Evolutionary conservation across 805 yeast genomes (phyloP), one percentile per base, ranked within the genome.

Genomic region (Candida fluviatilis): DNA sequence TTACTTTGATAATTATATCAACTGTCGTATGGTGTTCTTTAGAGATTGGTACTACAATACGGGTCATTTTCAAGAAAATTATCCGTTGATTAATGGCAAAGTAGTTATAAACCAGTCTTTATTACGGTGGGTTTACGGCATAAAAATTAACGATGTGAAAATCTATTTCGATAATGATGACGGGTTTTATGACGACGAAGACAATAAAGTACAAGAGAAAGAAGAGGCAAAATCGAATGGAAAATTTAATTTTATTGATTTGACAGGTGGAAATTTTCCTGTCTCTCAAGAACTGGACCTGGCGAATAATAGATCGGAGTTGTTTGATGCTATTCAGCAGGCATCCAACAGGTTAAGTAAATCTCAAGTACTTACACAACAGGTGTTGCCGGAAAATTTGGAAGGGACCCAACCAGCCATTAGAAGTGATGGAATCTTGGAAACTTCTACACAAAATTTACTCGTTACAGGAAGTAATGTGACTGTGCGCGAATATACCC

Each of bases 1-100:
- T 5, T 33, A 33, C 14, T 21, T 21, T 25, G 42, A 41, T 27
- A 36, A 34, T 21, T 26, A 18, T 13, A 8, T 37, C 7, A 35
- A 23, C 4, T 43, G 52, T 3, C 44, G 64, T 19, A 39, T 62
- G 3, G 33, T 63, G 2, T 61, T 67, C 37, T 64, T 56, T 46
- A 52, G 51, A 25, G 71, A 66, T 43, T 66, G 70, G 70, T 57
- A 50, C 34, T 49, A 49, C 34, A 53, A 52, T 27, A 26, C 51
- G 2, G 46, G 46, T 38, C 48, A 50, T 33, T 45, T 43, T 28
- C 31, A 36, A 41, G 40, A 28, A 18, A 40, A 17, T 31, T 37
- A 17, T 16, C 31, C 41, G 12, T 15, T 31, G 19, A 10, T 21
- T 18, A 15, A 30, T 17, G 23, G 27, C n/a, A 18, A 27, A 26